These are phyloP conservation scores for Pisolithus microcarpus DNA, from an alignment of 768 basidiomycete genomes.

Conservation along the genomic window DNA sequence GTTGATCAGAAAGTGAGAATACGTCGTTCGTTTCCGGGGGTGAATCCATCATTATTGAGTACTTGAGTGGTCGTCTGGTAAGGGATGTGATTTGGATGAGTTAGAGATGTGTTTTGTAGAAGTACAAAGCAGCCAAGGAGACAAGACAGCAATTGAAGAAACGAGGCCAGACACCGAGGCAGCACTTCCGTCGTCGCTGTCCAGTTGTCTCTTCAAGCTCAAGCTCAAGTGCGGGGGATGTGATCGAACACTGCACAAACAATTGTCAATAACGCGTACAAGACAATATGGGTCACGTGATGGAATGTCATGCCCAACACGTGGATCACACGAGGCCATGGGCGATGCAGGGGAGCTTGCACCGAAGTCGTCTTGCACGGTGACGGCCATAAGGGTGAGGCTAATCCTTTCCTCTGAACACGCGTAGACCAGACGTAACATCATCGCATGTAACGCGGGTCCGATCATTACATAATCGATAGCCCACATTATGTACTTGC, in stretches of 20 bases:
- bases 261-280: slow-evolving; percentile 26
- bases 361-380: too few species aligned
- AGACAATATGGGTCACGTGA: slow-evolving; percentile 18
- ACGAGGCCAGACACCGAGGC: background rate
- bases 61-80: background rate
- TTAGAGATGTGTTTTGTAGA: slow-evolving; percentile 7
- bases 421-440: too few species aligned
- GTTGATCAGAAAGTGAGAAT: slow-evolving; percentile 69
- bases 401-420: too few species aligned
- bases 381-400: too few species aligned
- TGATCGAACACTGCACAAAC: slow-evolving; percentile 24
- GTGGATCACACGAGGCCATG: background rate
- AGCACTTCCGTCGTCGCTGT: slow-evolving; percentile 2
- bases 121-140: slow-evolving; percentile 18
- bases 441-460: too few species aligned
- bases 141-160: background rate
- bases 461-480: too few species aligned
- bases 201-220: slow-evolving; percentile 2
- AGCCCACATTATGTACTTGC: too few species aligned
- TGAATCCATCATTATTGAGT: slow-evolving; percentile 17
- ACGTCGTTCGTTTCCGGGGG: slow-evolving; percentile 40
- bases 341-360: too few species aligned
- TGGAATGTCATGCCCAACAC: background rate
- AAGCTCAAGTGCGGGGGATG: background rate
- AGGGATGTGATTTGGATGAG: background rate